Conservation (phyloP, 73 alveolate genomes). For the Symbiodinium pilosum region DNA sequence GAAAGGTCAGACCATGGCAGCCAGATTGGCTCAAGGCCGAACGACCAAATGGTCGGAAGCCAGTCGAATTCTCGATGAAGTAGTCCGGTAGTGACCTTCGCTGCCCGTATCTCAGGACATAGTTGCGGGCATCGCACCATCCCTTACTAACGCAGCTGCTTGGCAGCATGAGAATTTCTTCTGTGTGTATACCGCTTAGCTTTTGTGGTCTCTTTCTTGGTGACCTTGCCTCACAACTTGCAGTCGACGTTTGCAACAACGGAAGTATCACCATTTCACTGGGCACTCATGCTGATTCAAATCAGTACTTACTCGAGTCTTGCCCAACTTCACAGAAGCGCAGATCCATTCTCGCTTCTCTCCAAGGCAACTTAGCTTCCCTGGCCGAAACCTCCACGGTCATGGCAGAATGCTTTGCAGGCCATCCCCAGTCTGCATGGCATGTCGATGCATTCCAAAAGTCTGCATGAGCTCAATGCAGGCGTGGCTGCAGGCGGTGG, state of each 20-base stretch:
- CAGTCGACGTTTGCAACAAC: no score
- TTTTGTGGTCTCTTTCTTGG: neutral
- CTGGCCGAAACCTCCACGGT: constrained; percentile 55
- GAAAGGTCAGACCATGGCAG: neutral
- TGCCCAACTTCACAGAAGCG: no score
- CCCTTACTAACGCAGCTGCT: constrained; percentile 64
- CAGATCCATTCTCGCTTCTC: no score
- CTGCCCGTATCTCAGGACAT: constrained; percentile 32
- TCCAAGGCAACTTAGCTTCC: neutral
- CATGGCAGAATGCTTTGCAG: constrained; percentile 91
- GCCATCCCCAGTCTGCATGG: neutral
- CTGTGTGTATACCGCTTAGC: neutral
- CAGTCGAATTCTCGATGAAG: neutral
- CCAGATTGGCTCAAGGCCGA: constrained; percentile 28
- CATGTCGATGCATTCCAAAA: neutral
- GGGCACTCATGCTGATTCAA: no score
- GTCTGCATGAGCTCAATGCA: neutral
- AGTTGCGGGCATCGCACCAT: constrained; percentile 53
- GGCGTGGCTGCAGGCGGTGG: constrained; percentile 77
- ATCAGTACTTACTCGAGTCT: no score
- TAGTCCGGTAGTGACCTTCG: constrained; percentile 92
- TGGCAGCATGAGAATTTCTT: neutral
- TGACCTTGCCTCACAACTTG: no score
- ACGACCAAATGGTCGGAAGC: constrained; percentile 1
- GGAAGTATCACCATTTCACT: no score